Base-by-base conservation (phyloP, 164 flowering plant species). In the Houttuynia cordata region DNA sequence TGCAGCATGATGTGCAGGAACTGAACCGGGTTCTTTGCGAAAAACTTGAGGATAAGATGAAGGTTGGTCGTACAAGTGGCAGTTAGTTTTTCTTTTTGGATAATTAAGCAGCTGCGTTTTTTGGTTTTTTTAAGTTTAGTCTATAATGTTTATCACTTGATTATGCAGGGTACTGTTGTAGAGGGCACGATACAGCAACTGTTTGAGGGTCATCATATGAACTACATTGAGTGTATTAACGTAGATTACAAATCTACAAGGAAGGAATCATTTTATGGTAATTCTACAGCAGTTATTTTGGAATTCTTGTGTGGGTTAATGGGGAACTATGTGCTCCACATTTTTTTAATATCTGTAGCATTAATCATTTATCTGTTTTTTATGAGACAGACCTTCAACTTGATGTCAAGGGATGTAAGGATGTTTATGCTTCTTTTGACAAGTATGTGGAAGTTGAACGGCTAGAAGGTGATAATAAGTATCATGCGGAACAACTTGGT, bases 1-100 rank as follows among this genome's bases (percentile, higher is more conserved):
- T 91, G 96, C 97, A 91, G 65, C 97, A 91, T 73, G 97, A 91
- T 73, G 97, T 88, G 39, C 97, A 91, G 73, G 97, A 91, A 70
- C 91, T 91, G 24, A 91, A 91, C 54, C 76, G 97, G 72, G 96
- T 88, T 66, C 74, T 91, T 12, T 81, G 91, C 70, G 97, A 88
- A 73, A 91, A 88, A 74, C 87, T 91, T 64, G 97, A 91, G 72
- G 91, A 86, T 54, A 88, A 88, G 67, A 91, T 91, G 97, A 91
- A 91, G 91, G 97, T 88, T 45, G 23, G 19, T 15, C 34, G 22
- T 56, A 12, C 20, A 24, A 25, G 13, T 17, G 12, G 19, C 61
- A 30, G 45, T n/a, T n/a, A n/a, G n/a, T n/a, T n/a, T n/a, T n/a
- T n/a, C n/a, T n/a, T n/a, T n/a, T n/a, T n/a, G n/a, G n/a, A n/a